A percentile compares a stretch with the other conserved stretches of the same genome.
phyloP scores from a whole-genome alignment of 106 monocot genomes.

The Agapanthus africanus region DNA sequence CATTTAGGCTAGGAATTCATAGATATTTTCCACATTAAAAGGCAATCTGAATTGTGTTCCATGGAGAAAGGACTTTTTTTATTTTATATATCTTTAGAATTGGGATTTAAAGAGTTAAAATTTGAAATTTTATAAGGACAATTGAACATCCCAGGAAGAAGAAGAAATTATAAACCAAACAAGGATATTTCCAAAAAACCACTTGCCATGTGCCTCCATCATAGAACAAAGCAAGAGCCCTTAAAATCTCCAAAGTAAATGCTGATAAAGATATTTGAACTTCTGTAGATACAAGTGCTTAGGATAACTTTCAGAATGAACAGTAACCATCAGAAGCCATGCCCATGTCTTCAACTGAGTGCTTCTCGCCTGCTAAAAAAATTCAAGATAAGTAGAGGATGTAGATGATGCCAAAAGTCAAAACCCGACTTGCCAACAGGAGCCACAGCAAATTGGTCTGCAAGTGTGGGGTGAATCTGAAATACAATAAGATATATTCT shows the following conservation, averaged over 20 bases:
- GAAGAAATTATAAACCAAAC: background rate
- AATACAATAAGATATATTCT: conserved; percentile 10
- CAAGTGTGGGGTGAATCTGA: conserved; percentile 48
- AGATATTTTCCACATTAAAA: background rate
- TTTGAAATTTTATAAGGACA: background rate
- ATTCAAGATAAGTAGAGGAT: background rate
- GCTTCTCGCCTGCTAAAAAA: conserved; percentile 43
- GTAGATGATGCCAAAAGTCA: no score
- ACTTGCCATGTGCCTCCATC: background rate
- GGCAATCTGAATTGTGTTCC: background rate
- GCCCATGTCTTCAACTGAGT: conserved; percentile 25
- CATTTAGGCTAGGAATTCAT: background rate
- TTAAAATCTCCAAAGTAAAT: background rate
- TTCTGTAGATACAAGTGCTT: background rate
- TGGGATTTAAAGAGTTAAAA: background rate
- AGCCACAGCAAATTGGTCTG: conserved; percentile 60
- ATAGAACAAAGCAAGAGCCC: background rate
- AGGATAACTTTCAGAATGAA: background rate
- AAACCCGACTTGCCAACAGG: conserved; percentile 59
- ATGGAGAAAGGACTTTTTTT: background rate
- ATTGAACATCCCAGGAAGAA: background rate
- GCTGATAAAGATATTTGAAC: background rate
- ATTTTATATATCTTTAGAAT: background rate
- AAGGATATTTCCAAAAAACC: background rate
- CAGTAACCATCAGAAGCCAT: conserved; percentile 63